A percentile compares a stretch with the other conserved stretches of the same genome.
Conservation (phyloP, 177 flowering plant species). For the Vitis hybrid region DNA sequence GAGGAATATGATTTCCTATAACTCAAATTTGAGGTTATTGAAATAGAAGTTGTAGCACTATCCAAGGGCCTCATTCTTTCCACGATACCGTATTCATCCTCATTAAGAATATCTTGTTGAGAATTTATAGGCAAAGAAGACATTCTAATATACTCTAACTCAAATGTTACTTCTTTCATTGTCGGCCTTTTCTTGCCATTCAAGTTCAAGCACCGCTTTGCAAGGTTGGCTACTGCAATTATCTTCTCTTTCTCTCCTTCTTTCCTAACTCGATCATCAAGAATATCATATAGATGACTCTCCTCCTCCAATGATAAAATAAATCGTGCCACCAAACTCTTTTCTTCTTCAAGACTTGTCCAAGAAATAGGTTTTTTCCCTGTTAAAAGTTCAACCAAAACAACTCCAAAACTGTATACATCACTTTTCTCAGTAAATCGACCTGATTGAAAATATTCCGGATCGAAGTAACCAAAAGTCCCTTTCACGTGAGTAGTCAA, state of each 20-base stretch:
- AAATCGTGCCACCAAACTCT: not conserved
- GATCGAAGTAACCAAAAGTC: slow-evolving; percentile 22
- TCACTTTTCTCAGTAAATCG: slow-evolving; percentile 7
- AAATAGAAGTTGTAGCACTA: too few relatives aligned
- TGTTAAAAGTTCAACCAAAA: slow-evolving; percentile 18
- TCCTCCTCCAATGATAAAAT: not conserved
- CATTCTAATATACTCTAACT: slow-evolving; percentile 4
- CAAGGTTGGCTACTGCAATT: slow-evolving; percentile 7
- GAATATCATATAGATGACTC: not conserved
- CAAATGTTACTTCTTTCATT: slow-evolving; percentile 11
- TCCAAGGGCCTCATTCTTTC: too few relatives aligned
- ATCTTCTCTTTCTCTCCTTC: not conserved
- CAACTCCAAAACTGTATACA: slow-evolving; percentile 19
- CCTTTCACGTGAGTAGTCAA: slow-evolving; percentile 19
- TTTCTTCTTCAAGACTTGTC: not conserved
- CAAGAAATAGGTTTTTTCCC: not conserved
- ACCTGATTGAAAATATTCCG: not conserved
- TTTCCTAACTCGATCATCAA: not conserved
- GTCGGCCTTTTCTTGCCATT: slow-evolving; percentile 11
- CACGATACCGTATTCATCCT: too few relatives aligned
- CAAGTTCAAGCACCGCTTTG: slow-evolving; percentile 3
- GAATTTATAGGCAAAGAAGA: too few relatives aligned
- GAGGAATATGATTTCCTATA: too few relatives aligned
- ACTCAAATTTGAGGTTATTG: too few relatives aligned
- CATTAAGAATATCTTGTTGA: too few relatives aligned